Evolutionary conservation across 2,329 filamentous ascomycete genomes (phyloP), one percentile per base, ranked within the genome.

Genomic region (Ceratocystis colombiana): DNA sequence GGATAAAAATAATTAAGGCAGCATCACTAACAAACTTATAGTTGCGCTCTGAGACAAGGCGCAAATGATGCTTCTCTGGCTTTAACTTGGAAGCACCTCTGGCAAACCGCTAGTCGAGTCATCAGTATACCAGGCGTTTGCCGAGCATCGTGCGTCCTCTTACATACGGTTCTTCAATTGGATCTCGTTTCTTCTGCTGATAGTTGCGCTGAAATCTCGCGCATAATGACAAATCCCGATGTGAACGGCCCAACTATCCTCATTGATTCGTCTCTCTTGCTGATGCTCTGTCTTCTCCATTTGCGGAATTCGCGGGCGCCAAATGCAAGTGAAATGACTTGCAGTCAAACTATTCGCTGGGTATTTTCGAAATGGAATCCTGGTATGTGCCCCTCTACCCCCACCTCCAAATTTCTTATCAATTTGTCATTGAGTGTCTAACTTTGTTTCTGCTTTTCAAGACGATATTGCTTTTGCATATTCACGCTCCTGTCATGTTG

Each of bases 331-430:
- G 83, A 86, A 70, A 79, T 80, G 48, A 88, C 86, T 2, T 86
- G 84, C 46, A 88, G 85, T 69, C 84, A 88, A 71, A 81, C 94
- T 45, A 83, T 94, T 66, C 82, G 85, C 71, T 99, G 94, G 94
- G 74, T 94, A 1, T 86, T 91, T 71, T 82, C 85, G 44, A 87
- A 83, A 71, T 99, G 93, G 91, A 86, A 85, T 70, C 88, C 91
- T 70, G 86, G 89, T 93, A 78, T 73, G 82, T 74, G 12, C 17
- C 8, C 12, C 22, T 45, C 5, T 10, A 1, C 37, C 12, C 12
- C 37, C 10, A 41, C 10, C 10, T 41, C 37, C 37, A 41, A 5
- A 41, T 41, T 12, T 15, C 10, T 41, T 41, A 41, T 41, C 37
- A 41, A 15, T 12, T 12, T 15, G 12, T 15, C 3, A 15, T 5